Evolutionary conservation across 139 green algal species (phyloP), one percentile per base, ranked within the genome.

Genomic region (Tetraselmis chui): DNA sequence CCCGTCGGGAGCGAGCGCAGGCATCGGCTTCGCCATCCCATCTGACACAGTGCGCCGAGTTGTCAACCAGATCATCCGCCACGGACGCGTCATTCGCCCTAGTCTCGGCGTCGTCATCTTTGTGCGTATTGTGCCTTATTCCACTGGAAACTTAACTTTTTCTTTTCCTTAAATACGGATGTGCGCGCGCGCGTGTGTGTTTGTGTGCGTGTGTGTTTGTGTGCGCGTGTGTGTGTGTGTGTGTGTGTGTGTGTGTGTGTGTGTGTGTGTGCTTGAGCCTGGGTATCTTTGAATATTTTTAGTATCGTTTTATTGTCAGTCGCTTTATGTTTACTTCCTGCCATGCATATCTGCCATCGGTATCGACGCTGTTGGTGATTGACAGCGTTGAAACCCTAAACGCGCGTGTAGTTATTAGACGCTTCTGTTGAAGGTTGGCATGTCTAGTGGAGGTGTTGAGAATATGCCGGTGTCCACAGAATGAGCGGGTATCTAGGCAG

Each of bases 91-190:
- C 59, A 30, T 82, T 23, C 81, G 93, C 11, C 95, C 95, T 0
- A 84, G 97, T n/a, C 85, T 98, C n/a, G 95, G 95, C 77, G 97
- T 98, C 83, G 85, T 89, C 29, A 97, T 98, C 5, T 18, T 67
- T 67, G 45, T 67, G 45, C 45, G 45, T 18, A n/a, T 18, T 18
- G 45, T 18, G 11, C 45, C 45, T 67, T 67, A n/a, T n/a, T n/a
- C n/a, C n/a, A n/a, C n/a, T n/a, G n/a, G n/a, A n/a, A n/a, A n/a
- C n/a, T n/a, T n/a, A n/a, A n/a, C n/a, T n/a, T n/a, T n/a, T n/a
- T n/a, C n/a, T n/a, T n/a, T n/a, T n/a, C n/a, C n/a, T n/a, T n/a
- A n/a, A n/a, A n/a, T n/a, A n/a, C n/a, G 45, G 11, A 67, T 67
- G 45, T 18, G 5, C 18, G 45, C 45, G 45, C 11, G 45, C 11